phyloP scores from a whole-genome alignment of 2,329 filamentous ascomycete species.

The Botrytis byssoidea region DNA sequence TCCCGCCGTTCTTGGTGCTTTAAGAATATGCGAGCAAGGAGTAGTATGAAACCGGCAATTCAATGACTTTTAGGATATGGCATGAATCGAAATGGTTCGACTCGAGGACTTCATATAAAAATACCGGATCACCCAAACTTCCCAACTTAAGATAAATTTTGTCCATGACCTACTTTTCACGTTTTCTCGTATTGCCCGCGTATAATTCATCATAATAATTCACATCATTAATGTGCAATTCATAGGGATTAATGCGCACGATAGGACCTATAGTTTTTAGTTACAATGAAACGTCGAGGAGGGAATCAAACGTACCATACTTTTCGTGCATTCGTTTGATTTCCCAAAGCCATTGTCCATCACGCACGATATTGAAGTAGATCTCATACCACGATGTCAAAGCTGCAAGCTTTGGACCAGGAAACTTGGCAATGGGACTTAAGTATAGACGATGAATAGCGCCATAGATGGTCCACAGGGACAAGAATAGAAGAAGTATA shows the following conservation, averaged over 20 bases:
- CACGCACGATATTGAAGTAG: slow-evolving; percentile 46
- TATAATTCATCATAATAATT: slow-evolving; percentile 45
- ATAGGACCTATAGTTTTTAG: not conserved
- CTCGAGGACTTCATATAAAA: not conserved
- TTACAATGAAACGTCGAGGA: not conserved
- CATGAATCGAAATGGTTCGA: not conserved
- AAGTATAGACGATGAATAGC: slow-evolving; percentile 38
- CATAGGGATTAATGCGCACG: slow-evolving; percentile 33
- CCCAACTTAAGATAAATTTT: not conserved
- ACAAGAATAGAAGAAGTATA: not conserved
- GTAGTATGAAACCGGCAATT: not conserved
- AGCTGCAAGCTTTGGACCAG: slow-evolving; percentile 39
- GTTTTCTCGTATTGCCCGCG: slow-evolving; percentile 26
- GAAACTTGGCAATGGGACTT: slow-evolving; percentile 39
- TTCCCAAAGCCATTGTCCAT: slow-evolving; percentile 45
- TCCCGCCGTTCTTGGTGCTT: too few species aligned
- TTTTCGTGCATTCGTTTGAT: slow-evolving; percentile 45
- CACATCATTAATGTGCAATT: slow-evolving; percentile 42
- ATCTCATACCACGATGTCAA: slow-evolving; percentile 36
- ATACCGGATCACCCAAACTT: too few species aligned
- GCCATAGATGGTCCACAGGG: slow-evolving; percentile 15
- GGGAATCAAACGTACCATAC: slow-evolving; percentile 42
- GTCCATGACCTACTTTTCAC: slow-evolving; percentile 24
- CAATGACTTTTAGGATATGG: not conserved
- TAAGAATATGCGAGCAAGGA: too few species aligned